These are phyloP conservation scores for Xylaria sp. DNA, from an alignment of 2,329 filamentous ascomycete species.

Conservation along the genomic window DNA sequence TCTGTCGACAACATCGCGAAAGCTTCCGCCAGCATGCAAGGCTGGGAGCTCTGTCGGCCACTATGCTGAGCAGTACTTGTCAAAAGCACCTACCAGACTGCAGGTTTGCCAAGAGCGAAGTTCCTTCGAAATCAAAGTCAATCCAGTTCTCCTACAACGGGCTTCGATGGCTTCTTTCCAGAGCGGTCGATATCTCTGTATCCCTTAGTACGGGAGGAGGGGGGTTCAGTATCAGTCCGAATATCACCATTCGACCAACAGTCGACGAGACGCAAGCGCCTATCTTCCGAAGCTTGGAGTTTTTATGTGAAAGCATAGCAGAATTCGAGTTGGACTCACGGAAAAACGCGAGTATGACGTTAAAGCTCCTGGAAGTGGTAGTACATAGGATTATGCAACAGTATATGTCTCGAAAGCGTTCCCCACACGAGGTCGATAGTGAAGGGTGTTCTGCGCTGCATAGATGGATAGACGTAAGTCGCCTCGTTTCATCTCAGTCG, in stretches of 20 bases:
- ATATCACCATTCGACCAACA: not conserved
- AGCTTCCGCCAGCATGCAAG: not conserved
- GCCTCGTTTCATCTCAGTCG: not conserved
- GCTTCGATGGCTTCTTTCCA: slow-evolving; percentile 1
- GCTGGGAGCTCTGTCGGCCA: not conserved
- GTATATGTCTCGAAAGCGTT: slow-evolving; percentile 4
- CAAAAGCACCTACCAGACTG: slow-evolving; percentile 19
- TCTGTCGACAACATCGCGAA: not conserved
- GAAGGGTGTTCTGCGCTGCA: not conserved
- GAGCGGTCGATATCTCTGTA: not conserved
- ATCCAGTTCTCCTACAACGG: slow-evolving; percentile 2
- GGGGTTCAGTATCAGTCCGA: not conserved
- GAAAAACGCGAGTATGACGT: not conserved
- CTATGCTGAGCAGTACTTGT: not conserved
- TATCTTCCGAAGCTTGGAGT: not conserved
- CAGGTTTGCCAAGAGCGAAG: slow-evolving; percentile 18
- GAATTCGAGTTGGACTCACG: not conserved
- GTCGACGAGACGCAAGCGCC: not conserved
- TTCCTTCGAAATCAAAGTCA: slow-evolving; percentile 10
- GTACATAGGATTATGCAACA: not conserved
- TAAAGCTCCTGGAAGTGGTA: not conserved
- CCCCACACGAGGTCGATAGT: slow-evolving; percentile 2
- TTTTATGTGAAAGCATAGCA: not conserved
- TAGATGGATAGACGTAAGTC: not conserved
- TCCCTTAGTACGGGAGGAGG: not conserved